Conservation (phyloP, 305 asterid species). For the Fraxinus ornus region DNA sequence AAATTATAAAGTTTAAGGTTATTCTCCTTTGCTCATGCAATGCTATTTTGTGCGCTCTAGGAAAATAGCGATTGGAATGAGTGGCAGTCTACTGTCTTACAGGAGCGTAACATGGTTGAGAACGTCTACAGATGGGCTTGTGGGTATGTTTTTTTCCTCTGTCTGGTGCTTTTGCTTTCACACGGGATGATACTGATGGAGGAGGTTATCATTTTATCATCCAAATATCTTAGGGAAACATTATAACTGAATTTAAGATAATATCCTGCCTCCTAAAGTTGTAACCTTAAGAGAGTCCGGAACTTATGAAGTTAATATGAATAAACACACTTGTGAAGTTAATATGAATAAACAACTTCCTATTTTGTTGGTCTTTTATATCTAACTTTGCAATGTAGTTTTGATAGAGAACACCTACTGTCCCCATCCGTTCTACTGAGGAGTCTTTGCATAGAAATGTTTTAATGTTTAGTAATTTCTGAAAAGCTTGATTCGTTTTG, state of each 20-base stretch:
- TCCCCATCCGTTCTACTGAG: background rate
- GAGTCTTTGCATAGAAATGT: background rate
- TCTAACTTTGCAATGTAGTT: background rate
- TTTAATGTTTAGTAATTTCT: background rate
- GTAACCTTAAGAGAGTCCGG: background rate
- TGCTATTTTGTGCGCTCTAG: slow-evolving; percentile 38
- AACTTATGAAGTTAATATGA: background rate
- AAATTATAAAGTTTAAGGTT: background rate
- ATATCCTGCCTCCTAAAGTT: background rate
- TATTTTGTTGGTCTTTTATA: background rate
- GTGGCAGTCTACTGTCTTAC: slow-evolving; percentile 76
- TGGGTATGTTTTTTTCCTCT: slow-evolving; percentile 59
- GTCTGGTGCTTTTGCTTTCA: slow-evolving; percentile 17
- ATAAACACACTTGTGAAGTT: background rate
- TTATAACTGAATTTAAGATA: slow-evolving; percentile 2
- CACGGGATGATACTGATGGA: slow-evolving; percentile 6
- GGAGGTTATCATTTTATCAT: background rate
- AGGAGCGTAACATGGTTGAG: slow-evolving; percentile 77
- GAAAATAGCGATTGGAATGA: slow-evolving; percentile 77
- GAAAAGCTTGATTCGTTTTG: slow-evolving; percentile 2
- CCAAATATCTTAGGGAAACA: slow-evolving; percentile 6
- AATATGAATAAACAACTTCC: background rate
- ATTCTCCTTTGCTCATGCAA: slow-evolving; percentile 6
- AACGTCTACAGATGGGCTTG: slow-evolving; percentile 93
- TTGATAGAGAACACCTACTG: background rate